These are phyloP conservation scores for Cruciata laevipes DNA, from an alignment of 257 asterid genomes.

Conservation along the genomic window DNA sequence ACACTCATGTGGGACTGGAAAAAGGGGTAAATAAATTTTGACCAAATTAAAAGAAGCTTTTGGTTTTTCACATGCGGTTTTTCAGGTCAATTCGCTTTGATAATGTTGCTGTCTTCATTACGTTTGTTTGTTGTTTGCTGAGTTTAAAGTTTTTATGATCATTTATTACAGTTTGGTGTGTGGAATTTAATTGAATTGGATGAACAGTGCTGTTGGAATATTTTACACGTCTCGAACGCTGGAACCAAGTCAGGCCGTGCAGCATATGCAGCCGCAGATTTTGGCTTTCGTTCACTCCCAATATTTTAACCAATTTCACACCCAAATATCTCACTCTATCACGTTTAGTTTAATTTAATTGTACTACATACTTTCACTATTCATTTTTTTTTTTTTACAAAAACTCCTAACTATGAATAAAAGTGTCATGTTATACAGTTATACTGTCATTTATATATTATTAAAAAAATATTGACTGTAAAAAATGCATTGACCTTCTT, in stretches of 20 bases:
- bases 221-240: neutral
- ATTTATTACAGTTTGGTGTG: neutral
- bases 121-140: neutral
- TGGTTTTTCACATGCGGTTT: neutral
- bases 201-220: neutral
- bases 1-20: neutral
- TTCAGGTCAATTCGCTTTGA: neutral
- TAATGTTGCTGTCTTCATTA: neutral
- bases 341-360: no score
- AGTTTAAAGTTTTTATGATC: neutral
- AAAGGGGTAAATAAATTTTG: neutral
- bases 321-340: neutral
- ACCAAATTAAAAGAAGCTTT: neutral
- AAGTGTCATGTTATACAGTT: no score
- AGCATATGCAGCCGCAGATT: conserved; percentile 1
- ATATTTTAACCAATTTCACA: neutral
- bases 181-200: no score
- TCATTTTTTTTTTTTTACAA: no score
- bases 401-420: no score
- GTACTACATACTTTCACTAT: neutral
- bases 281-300: neutral
- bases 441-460: no score
- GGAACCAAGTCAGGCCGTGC: neutral
- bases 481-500: no score
- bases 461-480: no score